phyloP scores from a whole-genome alignment of 2,329 filamentous ascomycete species.

The Leptographium flavum region DNA sequence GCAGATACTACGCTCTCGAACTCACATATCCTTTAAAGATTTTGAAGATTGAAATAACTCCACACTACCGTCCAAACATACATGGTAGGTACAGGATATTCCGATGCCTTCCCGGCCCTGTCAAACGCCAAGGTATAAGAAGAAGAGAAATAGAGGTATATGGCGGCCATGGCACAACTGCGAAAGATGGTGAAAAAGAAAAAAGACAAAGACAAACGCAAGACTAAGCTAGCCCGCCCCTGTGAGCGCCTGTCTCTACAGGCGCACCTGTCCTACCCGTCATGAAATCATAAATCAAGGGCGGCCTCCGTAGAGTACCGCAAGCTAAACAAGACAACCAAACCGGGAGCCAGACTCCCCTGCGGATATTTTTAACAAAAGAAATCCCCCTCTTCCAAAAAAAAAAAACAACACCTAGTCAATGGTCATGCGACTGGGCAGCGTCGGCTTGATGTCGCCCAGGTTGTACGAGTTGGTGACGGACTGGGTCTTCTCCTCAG shows the following conservation, averaged over 20 bases:
- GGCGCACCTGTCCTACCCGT: background rate
- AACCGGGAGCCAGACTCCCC: too few relatives aligned
- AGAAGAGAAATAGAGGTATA: background rate
- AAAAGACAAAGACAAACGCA: background rate
- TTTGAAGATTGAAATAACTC: too few relatives aligned
- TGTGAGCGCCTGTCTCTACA: background rate
- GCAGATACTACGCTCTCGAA: too few relatives aligned
- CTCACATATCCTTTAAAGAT: too few relatives aligned
- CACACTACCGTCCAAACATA: too few relatives aligned
- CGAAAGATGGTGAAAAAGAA: background rate
- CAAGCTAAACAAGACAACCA: background rate
- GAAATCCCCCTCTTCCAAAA: background rate
- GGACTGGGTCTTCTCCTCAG: slow-evolving; percentile 35
- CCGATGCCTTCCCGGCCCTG: background rate
- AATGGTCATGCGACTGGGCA: slow-evolving; percentile 46
- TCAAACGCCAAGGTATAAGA: background rate
- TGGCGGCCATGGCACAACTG: slow-evolving; percentile 2
- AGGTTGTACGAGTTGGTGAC: slow-evolving; percentile 41
- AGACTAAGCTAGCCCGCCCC: background rate
- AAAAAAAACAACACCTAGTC: slow-evolving; percentile 25
- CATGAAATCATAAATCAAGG: background rate
- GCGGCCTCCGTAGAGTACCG: background rate
- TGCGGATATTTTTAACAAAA: too few relatives aligned
- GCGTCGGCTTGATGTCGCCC: slow-evolving; percentile 40
- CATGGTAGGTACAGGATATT: too few relatives aligned